A percentile compares a stretch with the other conserved stretches of the same genome.
phyloP scores from a whole-genome alignment of 352 stramenopile species.

The Pythium rishiriense region DNA sequence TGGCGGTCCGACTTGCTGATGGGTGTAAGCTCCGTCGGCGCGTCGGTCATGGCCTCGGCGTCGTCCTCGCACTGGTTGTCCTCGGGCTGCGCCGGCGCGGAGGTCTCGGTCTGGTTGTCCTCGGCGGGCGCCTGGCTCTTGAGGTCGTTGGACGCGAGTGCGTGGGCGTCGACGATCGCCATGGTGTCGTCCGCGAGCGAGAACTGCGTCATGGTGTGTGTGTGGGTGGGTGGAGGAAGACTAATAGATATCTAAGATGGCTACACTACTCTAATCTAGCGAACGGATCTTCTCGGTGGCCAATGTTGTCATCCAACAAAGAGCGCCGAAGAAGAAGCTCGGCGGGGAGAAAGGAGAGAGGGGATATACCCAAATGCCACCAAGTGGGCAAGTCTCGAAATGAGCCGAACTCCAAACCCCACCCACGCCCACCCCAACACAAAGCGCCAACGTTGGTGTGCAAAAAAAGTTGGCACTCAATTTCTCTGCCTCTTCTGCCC shows the following conservation, averaged over 20 bases:
- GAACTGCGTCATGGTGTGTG: conserved; percentile 19
- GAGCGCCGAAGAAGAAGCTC: neutral
- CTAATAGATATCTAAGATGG: conserved; percentile 12
- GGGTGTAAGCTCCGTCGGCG: too few relatives aligned
- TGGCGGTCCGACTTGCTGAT: conserved; percentile 34
- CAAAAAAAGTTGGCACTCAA: conserved; percentile 10
- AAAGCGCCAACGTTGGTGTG: too few relatives aligned
- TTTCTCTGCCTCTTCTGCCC: conserved; percentile 13
- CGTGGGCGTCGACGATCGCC: conserved; percentile 16
- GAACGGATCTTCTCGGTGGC: neutral
- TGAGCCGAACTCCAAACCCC: conserved; percentile 2
- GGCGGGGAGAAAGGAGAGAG: neutral
- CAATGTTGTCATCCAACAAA: conserved; percentile 18
- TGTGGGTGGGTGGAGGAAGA: too few relatives aligned
- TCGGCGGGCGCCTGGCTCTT: conserved; percentile 10
- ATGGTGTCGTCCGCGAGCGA: conserved; percentile 13
- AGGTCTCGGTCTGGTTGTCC: neutral
- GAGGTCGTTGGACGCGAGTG: conserved; percentile 13
- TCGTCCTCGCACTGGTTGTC: conserved; percentile 15
- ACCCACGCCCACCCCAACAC: too few relatives aligned
- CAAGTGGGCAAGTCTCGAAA: conserved; percentile 26
- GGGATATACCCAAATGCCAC: conserved; percentile 4
- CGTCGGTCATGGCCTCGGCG: conserved; percentile 21
- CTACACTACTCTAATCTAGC: conserved; percentile 17
- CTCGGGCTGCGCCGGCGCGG: neutral